Base-by-base conservation (phyloP, 164 flowering plant genomes). In the Pachysandra terminalis region DNA sequence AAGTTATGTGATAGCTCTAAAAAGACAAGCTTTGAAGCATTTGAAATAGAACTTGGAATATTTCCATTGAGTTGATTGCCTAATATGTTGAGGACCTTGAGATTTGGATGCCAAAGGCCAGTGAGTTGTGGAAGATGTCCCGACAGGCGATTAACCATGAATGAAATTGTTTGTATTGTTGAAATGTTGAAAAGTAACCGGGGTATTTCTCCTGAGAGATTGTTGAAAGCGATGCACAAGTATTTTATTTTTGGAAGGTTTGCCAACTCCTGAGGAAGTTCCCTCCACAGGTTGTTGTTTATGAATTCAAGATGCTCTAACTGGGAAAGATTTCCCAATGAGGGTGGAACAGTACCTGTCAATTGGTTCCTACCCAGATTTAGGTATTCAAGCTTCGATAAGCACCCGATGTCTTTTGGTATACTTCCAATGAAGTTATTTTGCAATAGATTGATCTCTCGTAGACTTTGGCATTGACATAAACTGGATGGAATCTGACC, bases 351-450 rank as follows among this genome's bases (percentile, higher is more conserved):
- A 45, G 51, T 45, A 45, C 17, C 51, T 45, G 10, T 15, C 51
- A 10, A 13, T 45, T 15, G 51, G 51, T 45, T 45, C 51, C 51
- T 23, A 15, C 21, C 32, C 22, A 63, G 32, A 63, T 24, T 0
- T 16, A 63, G 54, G 23, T 24, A 14, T 24, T 63, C 55, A 15
- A 63, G 55, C 3, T 45, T 48, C 1, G 54, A 24, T 16, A 63
- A 48, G 55, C 55, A 45, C 6, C 68, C 68, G 8, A 65, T n/a
- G 19, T 25, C 48, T 27, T 6, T 32, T 26, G 51, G 51, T 45
- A 66, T 66, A 35, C 52, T 35, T 56, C 69, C 69, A 19, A 35
- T 56, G 54, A 73, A 70, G 21, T 59, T 56, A 41, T 77, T 77
- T 22, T 1, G 24, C 26, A 65, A 59, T 17, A 74, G 21, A 0